Conservation (phyloP, 108 stramenopile genomes). For the Tribonema minus region DNA sequence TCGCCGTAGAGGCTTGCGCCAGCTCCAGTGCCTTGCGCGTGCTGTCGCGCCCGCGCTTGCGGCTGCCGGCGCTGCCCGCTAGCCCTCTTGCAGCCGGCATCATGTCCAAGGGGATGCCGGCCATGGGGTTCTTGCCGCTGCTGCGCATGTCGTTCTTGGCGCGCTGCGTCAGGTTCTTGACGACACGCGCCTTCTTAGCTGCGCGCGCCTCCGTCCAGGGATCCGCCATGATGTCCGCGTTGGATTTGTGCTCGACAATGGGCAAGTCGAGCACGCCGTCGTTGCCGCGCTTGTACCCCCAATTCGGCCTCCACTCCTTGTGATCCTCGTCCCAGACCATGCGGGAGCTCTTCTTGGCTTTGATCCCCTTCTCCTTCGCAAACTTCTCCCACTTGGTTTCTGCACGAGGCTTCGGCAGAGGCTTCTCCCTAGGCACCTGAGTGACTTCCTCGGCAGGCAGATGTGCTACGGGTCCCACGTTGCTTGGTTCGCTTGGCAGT, state of each 20-base stretch:
- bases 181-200: slow-evolving; percentile 58
- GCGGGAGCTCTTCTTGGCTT: slow-evolving; percentile 51
- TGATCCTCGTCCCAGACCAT: slow-evolving; percentile 61
- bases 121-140: slow-evolving; percentile 5
- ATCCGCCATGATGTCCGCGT: slow-evolving; percentile 39
- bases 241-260: slow-evolving; percentile 55
- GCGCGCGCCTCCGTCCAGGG: slow-evolving; percentile 50
- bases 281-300: slow-evolving; percentile 58
- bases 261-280: slow-evolving; percentile 49
- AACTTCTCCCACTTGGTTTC: slow-evolving; percentile 63
- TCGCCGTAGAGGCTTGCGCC: slow-evolving; percentile 51
- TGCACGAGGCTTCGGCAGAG: slow-evolving; percentile 46
- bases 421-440: slow-evolving; percentile 36
- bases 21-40: slow-evolving; percentile 37
- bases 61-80: background rate
- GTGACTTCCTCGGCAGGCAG: slow-evolving; percentile 42
- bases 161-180: slow-evolving; percentile 52
- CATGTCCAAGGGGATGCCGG: slow-evolving; percentile 53
- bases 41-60: slow-evolving; percentile 34
- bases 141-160: slow-evolving; percentile 7
- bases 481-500: slow-evolving; percentile 37
- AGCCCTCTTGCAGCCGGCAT: background rate
- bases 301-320: slow-evolving; percentile 56
- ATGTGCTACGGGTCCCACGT: slow-evolving; percentile 46
- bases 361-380: slow-evolving; percentile 61